A percentile compares a stretch with the other conserved stretches of the same genome.
These are phyloP conservation scores for Ogataea zsoltii DNA, from an alignment of 805 yeast species.

Conservation along the genomic window DNA sequence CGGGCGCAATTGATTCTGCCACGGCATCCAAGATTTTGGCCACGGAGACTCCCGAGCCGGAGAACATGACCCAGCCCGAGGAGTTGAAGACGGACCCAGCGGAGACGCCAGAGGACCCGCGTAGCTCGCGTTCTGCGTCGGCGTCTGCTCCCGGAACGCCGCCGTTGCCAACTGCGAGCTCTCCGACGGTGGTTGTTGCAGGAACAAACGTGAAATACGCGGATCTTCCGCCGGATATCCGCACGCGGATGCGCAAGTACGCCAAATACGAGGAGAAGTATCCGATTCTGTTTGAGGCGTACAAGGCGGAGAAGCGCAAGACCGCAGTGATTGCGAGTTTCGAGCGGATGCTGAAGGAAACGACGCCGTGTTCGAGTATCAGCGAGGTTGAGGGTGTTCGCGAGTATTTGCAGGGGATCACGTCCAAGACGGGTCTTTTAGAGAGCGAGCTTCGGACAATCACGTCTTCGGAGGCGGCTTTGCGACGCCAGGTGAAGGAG, in stretches of 20 bases:
- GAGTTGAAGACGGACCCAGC: conserved; percentile 31
- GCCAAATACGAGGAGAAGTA: conserved; percentile 88
- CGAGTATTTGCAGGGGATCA: conserved; percentile 66
- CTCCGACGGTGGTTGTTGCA: conserved; percentile 22
- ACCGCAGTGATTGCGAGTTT: conserved; percentile 58
- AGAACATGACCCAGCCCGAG: conserved; percentile 47
- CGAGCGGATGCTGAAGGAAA: conserved; percentile 71
- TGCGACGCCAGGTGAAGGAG: conserved; percentile 15
- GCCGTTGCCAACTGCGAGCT: neutral
- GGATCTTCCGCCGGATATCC: conserved; percentile 57
- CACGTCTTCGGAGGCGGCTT: conserved; percentile 24
- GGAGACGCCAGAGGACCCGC: neutral
- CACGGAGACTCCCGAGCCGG: conserved; percentile 49
- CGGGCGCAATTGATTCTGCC: conserved; percentile 22
- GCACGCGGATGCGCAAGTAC: conserved; percentile 68
- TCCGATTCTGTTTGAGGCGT: conserved; percentile 82
- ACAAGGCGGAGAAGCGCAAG: conserved; percentile 74
- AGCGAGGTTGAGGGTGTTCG: conserved; percentile 70
- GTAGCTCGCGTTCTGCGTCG: conserved; percentile 3
- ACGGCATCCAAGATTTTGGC: conserved; percentile 36
- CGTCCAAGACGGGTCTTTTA: conserved; percentile 58
- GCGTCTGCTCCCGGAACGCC: neutral
- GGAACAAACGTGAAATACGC: conserved; percentile 35
- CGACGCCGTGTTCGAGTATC: conserved; percentile 77
- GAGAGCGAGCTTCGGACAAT: conserved; percentile 63